These are phyloP conservation scores for Pseudogymnoascus sp. DNA, from an alignment of 2,329 filamentous ascomycete genomes.

Conservation along the genomic window DNA sequence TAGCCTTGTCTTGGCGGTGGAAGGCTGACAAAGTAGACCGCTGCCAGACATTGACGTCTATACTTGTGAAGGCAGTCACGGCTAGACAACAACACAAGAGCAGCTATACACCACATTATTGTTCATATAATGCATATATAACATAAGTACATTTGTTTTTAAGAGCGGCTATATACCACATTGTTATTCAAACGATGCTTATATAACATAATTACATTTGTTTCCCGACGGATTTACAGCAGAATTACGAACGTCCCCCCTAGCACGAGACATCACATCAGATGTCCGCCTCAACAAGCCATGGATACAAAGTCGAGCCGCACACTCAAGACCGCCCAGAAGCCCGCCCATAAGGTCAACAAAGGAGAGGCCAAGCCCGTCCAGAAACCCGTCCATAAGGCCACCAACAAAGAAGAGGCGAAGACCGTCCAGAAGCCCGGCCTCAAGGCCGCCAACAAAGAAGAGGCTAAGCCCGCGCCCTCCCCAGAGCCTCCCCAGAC, in stretches of 20 bases:
- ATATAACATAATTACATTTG: too few species aligned
- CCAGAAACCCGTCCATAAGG: not conserved
- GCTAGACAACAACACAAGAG: not conserved
- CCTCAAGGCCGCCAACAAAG: not conserved
- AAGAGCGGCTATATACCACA: too few species aligned
- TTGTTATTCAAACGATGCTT: too few species aligned
- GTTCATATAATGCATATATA: too few species aligned
- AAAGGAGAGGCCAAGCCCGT: not conserved
- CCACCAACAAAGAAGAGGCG: not conserved
- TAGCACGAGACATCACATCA: not conserved
- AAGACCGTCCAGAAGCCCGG: not conserved
- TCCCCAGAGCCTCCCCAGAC: not conserved
- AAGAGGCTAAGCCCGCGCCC: not conserved
- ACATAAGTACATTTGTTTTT: too few species aligned
- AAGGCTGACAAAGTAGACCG: not conserved
- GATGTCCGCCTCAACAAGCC: slow-evolving; percentile 2
- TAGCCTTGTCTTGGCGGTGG: not conserved
- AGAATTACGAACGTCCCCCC: not conserved
- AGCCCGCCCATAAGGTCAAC: not conserved
- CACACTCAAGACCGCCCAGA: not conserved
- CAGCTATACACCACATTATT: too few species aligned
- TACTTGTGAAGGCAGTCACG: not conserved
- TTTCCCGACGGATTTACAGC: not conserved
- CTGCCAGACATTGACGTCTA: not conserved
- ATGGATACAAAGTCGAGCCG: slow-evolving; percentile 4